These are phyloP conservation scores for Trametes punicea DNA, from an alignment of 768 basidiomycete genomes.

Conservation along the genomic window DNA sequence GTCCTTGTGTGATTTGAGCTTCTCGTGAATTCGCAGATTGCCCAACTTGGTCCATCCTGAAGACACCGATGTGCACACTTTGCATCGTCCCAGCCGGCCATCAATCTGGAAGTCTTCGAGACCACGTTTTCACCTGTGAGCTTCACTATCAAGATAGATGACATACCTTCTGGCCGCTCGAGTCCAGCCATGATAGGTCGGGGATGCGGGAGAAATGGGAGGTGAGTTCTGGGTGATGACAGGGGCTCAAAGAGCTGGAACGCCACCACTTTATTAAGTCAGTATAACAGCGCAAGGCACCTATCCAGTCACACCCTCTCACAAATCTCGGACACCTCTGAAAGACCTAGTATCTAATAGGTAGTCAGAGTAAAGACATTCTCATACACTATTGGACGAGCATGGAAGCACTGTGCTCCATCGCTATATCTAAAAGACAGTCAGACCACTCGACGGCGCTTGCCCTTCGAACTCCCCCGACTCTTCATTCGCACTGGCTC, in stretches of 20 bases:
- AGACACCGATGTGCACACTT: not conserved
- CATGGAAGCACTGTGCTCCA: no score
- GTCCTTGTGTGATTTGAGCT: not conserved
- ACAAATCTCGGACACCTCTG: not conserved
- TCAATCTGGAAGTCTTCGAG: not conserved
- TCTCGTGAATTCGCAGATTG: not conserved
- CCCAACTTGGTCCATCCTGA: not conserved
- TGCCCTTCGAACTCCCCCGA: no score
- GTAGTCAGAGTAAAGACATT: no score
- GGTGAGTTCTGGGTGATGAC: no score
- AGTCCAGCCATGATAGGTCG: not conserved
- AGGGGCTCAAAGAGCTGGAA: not conserved
- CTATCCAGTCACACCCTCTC: not conserved
- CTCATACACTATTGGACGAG: no score
- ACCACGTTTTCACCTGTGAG: not conserved
- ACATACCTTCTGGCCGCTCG: not conserved
- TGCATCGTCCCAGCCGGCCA: not conserved
- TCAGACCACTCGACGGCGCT: no score
- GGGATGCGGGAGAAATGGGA: not conserved
- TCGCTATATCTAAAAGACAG: no score
- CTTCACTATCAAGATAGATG: not conserved
- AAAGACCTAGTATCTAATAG: no score
- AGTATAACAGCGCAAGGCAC: not conserved
- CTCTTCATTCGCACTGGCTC: no score
- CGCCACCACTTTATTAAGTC: not conserved